Base-by-base conservation (phyloP, 306 rosid species). In the Malus asiatica region DNA sequence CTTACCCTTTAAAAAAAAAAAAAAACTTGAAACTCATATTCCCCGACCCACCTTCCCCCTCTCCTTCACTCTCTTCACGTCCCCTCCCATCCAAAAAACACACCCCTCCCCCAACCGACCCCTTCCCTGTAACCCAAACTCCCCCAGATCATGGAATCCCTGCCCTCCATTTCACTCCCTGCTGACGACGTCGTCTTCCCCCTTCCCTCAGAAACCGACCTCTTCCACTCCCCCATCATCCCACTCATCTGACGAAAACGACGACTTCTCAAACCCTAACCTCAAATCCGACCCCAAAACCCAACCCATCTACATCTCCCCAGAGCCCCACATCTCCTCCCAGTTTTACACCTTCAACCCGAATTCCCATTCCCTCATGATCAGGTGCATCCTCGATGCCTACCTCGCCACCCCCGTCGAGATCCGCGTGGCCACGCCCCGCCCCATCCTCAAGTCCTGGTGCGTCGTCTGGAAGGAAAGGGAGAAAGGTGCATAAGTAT, bases 261-360 rank as follows among this genome's bases (percentile, higher is more conserved):
- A 77, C 66, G 78, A 63, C 45, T 80, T 57, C 4, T 81, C 73
- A 65, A 80, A 65, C 90, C 88, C 61, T 46, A 68, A 76, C 71
- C 82, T 77, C 33, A 74, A 33, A 69, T 25, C 73, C 8, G 20
- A 61, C 53, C 66, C 86, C 55, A 20, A 61, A 14, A 35, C 67
- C 5, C 74, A 72, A 62, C 78, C 81, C 48, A 86, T 85, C 40
- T 83, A 67, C 76, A 88, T 95, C 77, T 95, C 99, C 9, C 99
- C 93, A 0, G 90, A 92, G 64, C 87, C 96, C 4, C 99, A 67
- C 73, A 88, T 95, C 77, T 95, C 99, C 7, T 64, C 97, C 63
- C 97, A 96, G 62, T 96, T 96, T 79, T 96, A 96, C 90, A 96
- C 99, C 85, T 96, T 96, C 80, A 96, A 91, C 74, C 86, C 92